These are phyloP conservation scores for Dioscorea cayenensis DNA, from an alignment of 116 monocot genomes.

Conservation along the genomic window DNA sequence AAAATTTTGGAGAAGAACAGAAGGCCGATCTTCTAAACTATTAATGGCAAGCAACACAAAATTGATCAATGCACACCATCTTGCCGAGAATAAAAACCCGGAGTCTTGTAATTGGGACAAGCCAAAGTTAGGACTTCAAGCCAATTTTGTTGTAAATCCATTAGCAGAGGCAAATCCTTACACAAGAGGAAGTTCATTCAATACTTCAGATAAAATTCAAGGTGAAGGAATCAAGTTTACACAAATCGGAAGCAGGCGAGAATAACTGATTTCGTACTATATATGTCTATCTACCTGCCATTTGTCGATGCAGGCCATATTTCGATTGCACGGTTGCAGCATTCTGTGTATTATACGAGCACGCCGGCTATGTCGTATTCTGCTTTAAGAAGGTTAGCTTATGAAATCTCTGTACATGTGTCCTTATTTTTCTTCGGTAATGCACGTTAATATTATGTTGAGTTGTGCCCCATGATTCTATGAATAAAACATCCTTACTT, in stretches of 20 bases:
- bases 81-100: constrained; percentile 20
- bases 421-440: no score
- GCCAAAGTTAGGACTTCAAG: constrained; percentile 26
- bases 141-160: constrained; percentile 56
- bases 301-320: no score
- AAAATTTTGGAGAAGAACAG: constrained; percentile 78
- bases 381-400: no score
- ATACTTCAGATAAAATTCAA: constrained; percentile 12
- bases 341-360: no score
- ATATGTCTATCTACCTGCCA: no score
- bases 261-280: no score
- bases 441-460: no score
- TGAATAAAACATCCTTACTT: no score
- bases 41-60: constrained; percentile 25
- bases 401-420: no score
- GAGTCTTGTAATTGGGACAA: constrained; percentile 33
- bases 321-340: no score
- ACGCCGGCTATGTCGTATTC: no score
- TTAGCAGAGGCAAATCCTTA: constrained; percentile 45
- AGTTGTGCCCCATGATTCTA: no score
- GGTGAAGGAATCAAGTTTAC: not conserved
- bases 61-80: constrained; percentile 8
- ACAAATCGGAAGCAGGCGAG: not conserved
- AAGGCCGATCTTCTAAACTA: constrained; percentile 38
- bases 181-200: constrained; percentile 15